These are phyloP conservation scores for Aspergillus carbonarius DNA, from an alignment of 2,329 filamentous ascomycete species.

Conservation along the genomic window DNA sequence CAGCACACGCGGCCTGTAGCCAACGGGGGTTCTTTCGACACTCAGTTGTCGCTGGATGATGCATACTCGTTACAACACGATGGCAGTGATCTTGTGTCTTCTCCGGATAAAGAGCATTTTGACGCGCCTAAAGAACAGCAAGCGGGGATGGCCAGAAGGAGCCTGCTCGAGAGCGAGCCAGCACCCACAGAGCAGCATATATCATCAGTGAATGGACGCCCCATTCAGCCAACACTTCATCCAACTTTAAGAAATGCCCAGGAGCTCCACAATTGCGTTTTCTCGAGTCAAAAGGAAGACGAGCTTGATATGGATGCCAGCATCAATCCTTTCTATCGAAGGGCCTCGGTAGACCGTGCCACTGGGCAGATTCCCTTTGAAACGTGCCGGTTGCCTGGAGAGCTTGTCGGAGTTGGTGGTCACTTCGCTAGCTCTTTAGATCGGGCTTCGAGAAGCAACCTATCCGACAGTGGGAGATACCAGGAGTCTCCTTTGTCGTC, in stretches of 20 bases:
- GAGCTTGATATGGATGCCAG: slow-evolving; percentile 21
- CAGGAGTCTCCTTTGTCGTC: slow-evolving; percentile 16
- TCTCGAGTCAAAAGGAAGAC: slow-evolving; percentile 10
- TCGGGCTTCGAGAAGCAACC: slow-evolving; percentile 8
- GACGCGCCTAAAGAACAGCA: neutral
- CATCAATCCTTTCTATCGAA: slow-evolving; percentile 15
- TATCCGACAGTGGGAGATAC: slow-evolving; percentile 10
- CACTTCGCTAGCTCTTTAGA: slow-evolving; percentile 20
- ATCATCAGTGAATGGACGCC: neutral
- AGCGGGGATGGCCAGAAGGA: neutral
- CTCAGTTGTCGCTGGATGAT: neutral
- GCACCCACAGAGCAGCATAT: neutral
- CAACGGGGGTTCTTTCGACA: slow-evolving; percentile 2
- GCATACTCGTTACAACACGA: neutral
- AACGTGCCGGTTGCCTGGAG: slow-evolving; percentile 14
- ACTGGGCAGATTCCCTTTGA: slow-evolving; percentile 10
- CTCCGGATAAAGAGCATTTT: neutral
- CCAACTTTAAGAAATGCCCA: neutral
- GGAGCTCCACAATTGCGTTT: neutral
- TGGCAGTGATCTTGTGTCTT: neutral
- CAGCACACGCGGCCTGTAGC: slow-evolving; percentile 12
- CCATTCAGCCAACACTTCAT: neutral
- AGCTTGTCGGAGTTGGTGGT: slow-evolving; percentile 24
- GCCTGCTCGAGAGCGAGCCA: neutral
- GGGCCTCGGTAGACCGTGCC: slow-evolving; percentile 3